Percentiles rank a stretch among this genome's conserved stretches.
These are phyloP conservation scores for Uncinocarpus reesii DNA, from an alignment of 2,329 filamentous ascomycete genomes.

Conservation along the genomic window DNA sequence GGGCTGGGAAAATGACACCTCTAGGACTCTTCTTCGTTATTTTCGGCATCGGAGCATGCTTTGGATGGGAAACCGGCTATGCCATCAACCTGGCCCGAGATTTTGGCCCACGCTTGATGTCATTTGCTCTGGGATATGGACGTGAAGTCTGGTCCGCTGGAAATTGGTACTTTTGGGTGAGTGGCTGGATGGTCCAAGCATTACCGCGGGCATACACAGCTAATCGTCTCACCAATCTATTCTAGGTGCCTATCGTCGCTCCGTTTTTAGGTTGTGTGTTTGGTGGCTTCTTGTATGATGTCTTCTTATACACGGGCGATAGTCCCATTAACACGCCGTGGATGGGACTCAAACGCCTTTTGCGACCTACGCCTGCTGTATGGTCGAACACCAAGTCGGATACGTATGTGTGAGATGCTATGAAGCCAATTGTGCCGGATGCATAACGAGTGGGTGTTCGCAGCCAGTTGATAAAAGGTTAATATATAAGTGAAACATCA, in stretches of 20 bases:
- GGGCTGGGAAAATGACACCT: slow-evolving; percentile 49
- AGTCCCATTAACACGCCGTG: slow-evolving; percentile 59
- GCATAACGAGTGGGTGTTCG: too few species aligned
- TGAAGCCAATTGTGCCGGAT: background rate
- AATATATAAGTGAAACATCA: background rate
- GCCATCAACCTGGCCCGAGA: slow-evolving; percentile 65
- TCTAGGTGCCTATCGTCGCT: slow-evolving; percentile 59
- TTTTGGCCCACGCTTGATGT: slow-evolving; percentile 57
- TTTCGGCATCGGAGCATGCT: slow-evolving; percentile 62
- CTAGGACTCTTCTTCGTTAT: slow-evolving; percentile 60
- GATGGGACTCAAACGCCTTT: slow-evolving; percentile 50
- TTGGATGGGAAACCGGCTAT: slow-evolving; percentile 68
- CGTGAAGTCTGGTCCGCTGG: slow-evolving; percentile 56
- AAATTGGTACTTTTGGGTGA: slow-evolving; percentile 62
- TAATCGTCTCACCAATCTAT: background rate
- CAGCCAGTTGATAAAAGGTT: too few species aligned
- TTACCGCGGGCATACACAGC: background rate
- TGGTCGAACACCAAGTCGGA: slow-evolving; percentile 17
- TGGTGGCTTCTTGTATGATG: slow-evolving; percentile 57
- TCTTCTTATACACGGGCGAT: slow-evolving; percentile 59
- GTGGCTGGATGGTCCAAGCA: slow-evolving; percentile 12
- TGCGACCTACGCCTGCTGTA: slow-evolving; percentile 20
- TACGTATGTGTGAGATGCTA: background rate
- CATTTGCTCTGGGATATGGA: slow-evolving; percentile 59
- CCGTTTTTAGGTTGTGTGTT: slow-evolving; percentile 56